Conservation (phyloP, 2,329 filamentous ascomycete species). For the Dichotomopilus funicola region DNA sequence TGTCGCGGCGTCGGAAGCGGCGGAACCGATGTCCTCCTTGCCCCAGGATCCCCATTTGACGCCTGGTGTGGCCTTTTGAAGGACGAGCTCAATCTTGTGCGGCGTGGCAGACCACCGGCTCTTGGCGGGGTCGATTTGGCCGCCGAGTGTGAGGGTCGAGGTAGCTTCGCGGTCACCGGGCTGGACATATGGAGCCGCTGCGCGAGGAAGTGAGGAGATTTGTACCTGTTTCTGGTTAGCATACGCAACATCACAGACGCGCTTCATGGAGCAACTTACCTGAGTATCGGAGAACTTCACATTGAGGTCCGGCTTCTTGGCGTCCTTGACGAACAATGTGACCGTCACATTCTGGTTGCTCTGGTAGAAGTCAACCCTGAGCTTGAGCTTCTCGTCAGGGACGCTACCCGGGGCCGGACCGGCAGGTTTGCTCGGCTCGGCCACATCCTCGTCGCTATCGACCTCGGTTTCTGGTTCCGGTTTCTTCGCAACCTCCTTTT, state of each 20-base stretch:
- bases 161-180: slow-evolving; percentile 21
- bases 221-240: slow-evolving; percentile 16
- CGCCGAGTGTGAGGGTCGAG: slow-evolving; percentile 24
- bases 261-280: slow-evolving; percentile 7
- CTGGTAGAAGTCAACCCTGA: slow-evolving; percentile 39
- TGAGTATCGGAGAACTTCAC: slow-evolving; percentile 20
- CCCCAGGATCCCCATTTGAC: slow-evolving; percentile 30
- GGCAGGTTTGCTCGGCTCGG: slow-evolving; percentile 8
- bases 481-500: slow-evolving; percentile 19
- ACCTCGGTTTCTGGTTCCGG: neutral
- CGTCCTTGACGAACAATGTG: slow-evolving; percentile 36
- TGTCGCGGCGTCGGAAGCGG: neutral
- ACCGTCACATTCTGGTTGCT: slow-evolving; percentile 31
- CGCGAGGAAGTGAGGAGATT: slow-evolving; percentile 21
- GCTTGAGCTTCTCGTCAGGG: slow-evolving; percentile 27
- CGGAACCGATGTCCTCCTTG: slow-evolving; percentile 18
- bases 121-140: slow-evolving; percentile 21
- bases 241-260: neutral
- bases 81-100: slow-evolving; percentile 31
- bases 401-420: slow-evolving; percentile 15
- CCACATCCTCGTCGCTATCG: neutral
- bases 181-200: slow-evolving; percentile 20
- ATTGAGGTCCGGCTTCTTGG: slow-evolving; percentile 24
- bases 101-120: slow-evolving; percentile 25
- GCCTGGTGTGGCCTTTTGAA: slow-evolving; percentile 26